Evolutionary conservation across 1,284 basidiomycete genomes (phyloP).

Genomic region (Golubevia pallescens): DNA sequence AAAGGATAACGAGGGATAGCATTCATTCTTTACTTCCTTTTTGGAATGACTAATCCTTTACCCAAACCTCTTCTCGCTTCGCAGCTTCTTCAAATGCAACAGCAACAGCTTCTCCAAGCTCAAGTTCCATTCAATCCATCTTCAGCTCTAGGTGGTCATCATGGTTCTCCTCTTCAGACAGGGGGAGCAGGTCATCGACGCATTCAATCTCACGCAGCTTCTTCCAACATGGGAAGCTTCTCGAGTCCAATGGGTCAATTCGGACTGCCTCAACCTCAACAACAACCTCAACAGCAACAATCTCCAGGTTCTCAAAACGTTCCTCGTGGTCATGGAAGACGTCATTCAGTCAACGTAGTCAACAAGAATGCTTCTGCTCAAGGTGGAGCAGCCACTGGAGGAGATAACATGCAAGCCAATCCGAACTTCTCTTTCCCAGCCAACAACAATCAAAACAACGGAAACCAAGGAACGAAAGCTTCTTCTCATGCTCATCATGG

Average conservation of each 20-base stretch:
- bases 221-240: slow-evolving; percentile 44
- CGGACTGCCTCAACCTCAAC: neutral
- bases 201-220: slow-evolving; percentile 53
- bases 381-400: slow-evolving; percentile 13
- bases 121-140: slow-evolving; percentile 23
- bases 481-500: no score
- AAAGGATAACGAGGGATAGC: no score
- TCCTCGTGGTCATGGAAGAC: slow-evolving; percentile 43
- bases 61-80: no score
- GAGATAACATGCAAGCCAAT: slow-evolving; percentile 32
- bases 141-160: slow-evolving; percentile 15
- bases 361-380: slow-evolving; percentile 31
- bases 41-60: no score
- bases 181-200: slow-evolving; percentile 25
- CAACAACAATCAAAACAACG: slow-evolving; percentile 6
- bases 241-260: slow-evolving; percentile 4
- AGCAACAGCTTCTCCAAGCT: slow-evolving; percentile 52
- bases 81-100: slow-evolving; percentile 52
- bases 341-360: slow-evolving; percentile 52
- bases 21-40: no score
- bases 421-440: slow-evolving; percentile 42
- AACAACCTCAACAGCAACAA: neutral
- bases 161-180: neutral
- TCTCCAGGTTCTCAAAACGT: slow-evolving; percentile 7
- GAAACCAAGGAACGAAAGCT: no score